Conservation (phyloP, 2,329 filamentous ascomycete genomes). For the Monosporascus sp. region DNA sequence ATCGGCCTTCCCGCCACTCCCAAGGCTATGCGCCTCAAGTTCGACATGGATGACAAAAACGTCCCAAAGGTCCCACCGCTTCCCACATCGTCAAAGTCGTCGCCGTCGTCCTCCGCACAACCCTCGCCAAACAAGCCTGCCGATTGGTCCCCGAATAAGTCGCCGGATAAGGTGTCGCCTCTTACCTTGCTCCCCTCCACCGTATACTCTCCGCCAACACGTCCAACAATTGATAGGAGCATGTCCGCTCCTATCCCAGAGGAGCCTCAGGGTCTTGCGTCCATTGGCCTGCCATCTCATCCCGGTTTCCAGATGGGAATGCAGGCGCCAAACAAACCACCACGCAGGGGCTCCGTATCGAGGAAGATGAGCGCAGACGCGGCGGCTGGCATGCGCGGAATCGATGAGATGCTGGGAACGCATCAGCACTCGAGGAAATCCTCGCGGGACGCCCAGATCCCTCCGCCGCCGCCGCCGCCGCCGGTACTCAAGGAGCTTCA, state of each 20-base stretch:
- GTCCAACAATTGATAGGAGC: conserved; percentile 49
- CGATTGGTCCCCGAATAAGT: conserved; percentile 23
- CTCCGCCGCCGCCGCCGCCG: conserved; percentile 48
- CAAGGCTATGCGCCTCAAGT: conserved; percentile 80
- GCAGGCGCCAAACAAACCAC: conserved; percentile 19
- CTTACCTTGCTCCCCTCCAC: conserved; percentile 53
- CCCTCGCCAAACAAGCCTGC: conserved; percentile 27
- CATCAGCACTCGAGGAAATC: conserved; percentile 33
- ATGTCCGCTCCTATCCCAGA: conserved; percentile 56
- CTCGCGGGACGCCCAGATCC: conserved; percentile 46
- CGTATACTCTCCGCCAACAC: conserved; percentile 52
- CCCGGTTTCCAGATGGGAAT: conserved; percentile 33
- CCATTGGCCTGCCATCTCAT: conserved; percentile 31
- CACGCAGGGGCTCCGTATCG: conserved; percentile 23
- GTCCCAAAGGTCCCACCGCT: conserved; percentile 53
- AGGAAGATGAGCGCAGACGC: conserved; percentile 34
- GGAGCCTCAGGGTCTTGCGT: conserved; percentile 32
- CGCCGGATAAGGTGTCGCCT: conserved; percentile 20
- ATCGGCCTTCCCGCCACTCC: conserved; percentile 87
- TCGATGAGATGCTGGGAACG: conserved; percentile 40
- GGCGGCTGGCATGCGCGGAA: conserved; percentile 38
- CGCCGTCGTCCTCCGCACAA: conserved; percentile 33
- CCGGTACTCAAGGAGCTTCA: conserved; percentile 58
- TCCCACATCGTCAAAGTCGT: conserved; percentile 42
- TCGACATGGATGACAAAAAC: conserved; percentile 50